A percentile compares a stretch with the other conserved stretches of the same genome.
Conservation (phyloP, 192 early-diverging fungal genomes). For the Chytriomyces hyalinus region DNA sequence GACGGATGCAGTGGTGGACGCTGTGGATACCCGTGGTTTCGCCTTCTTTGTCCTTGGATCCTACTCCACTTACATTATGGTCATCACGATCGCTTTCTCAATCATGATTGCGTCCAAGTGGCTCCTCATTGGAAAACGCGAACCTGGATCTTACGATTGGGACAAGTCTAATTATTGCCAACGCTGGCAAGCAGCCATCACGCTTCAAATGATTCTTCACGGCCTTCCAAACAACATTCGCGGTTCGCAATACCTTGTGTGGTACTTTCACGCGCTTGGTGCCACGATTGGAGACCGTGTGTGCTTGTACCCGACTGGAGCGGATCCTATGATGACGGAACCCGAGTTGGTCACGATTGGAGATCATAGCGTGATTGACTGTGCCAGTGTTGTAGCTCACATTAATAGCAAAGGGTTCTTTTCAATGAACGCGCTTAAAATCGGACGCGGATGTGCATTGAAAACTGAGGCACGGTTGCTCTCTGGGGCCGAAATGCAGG, state of each 20-base stretch:
- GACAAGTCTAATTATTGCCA: conserved; percentile 53
- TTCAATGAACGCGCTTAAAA: conserved; percentile 44
- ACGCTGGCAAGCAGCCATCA: conserved; percentile 49
- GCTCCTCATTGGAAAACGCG: conserved; percentile 45
- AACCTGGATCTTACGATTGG: conserved; percentile 50
- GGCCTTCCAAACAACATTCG: conserved; percentile 38
- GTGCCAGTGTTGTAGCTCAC: conserved; percentile 49
- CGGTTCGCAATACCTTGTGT: conserved; percentile 46
- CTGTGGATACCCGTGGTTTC: too few species aligned
- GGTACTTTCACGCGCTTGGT: conserved; percentile 50
- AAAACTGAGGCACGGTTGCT: conserved; percentile 48
- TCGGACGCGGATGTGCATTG: conserved; percentile 47
- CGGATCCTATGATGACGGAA: conserved; percentile 57
- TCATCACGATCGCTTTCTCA: conserved; percentile 11
- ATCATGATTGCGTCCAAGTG: conserved; percentile 43
- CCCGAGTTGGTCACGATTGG: conserved; percentile 52
- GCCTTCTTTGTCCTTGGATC: neutral
- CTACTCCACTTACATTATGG: conserved; percentile 5
- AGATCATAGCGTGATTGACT: conserved; percentile 45
- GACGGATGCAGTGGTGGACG: too few species aligned
- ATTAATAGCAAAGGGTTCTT: conserved; percentile 52
- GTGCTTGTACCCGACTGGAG: conserved; percentile 51
- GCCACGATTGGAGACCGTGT: conserved; percentile 45
- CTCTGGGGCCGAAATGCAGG: conserved; percentile 38
- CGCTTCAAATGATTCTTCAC: conserved; percentile 36